Base-by-base conservation (phyloP, 192 early-diverging fungal species). In the Spinellus fusiger region DNA sequence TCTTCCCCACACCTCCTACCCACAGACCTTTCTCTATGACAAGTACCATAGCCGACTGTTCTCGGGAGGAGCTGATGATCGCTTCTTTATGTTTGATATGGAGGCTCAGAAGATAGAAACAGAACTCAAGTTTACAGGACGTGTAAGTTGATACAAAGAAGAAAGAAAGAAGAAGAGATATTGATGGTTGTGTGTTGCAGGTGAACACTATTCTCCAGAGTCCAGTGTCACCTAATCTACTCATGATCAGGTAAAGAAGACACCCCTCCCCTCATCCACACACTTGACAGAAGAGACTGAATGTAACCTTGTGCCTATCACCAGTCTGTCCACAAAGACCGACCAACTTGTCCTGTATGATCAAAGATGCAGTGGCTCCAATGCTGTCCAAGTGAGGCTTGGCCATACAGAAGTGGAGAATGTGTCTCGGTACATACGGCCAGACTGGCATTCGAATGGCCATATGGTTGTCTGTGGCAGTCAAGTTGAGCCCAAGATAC, bases 391-490 rank as follows among this genome's bases (percentile, higher is more conserved):
- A 20, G 23, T 64, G 33, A 52, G 40, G 34, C 56, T 54, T 32
- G 62, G 52, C 8, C 27, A 31, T 10, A 4, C 18, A 23, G 58
- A 51, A 37, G 16, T 18, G 20, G 62, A 34, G 32, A 64, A 54
- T 32, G 23, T 55, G 33, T 56, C 53, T 13, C 10, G 62, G 4
- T 56, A 40, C 48, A 32, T 48, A 1, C 8, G 46, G 4, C 62
- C 62, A 7, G 62, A 64, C 23, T 48, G 52, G 40, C 52, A 64
- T 48, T 27, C 33, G 13, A 64, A 64, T 55, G 62, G 62, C 15
- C 53, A 55, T 18, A 64, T 31, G n/a, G 31, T 64, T 1, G 52
- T 40, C 15, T 64, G 53, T 35, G 53, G 62, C 29, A 54, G 40
- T 44, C 62, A 56, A 22, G 7, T 44, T 23, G 44, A 20, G 7